Evolutionary conservation across 176 grass and related monocot genomes (phyloP), one percentile per base, ranked within the genome.

Genomic region (Avena insularis): DNA sequence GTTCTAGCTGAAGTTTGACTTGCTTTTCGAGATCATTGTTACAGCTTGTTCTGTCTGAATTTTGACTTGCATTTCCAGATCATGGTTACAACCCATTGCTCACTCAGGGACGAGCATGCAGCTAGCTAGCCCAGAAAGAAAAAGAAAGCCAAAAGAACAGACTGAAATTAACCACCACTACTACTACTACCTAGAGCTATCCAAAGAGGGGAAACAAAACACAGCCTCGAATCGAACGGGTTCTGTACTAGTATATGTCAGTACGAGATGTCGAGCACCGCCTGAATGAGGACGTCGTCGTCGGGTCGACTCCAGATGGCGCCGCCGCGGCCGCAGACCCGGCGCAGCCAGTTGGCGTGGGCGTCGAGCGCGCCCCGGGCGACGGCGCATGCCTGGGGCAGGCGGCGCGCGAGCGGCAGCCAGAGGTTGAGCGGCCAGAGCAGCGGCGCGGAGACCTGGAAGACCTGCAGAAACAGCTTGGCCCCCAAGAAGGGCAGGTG

Each of bases 391-490:
- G 83, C 83, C 69, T 85, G 82, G 0, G 88, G 88, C 1, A 89
- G 69, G 78, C 81, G 69, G 60, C 88, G 83, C 36, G 77, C 49
- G 1, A 56, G 66, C 35, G 83, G 83, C 60, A 82, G 17, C 70
- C 77, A 85, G 17, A 86, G 50, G 88, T 70, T 68, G 40, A 82
- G 70, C 78, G 76, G 84, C 64, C 76, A 48, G n/a, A 71, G 76
- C 65, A 79, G 53, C 76, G 59, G 88, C 77, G 77, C 76, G 48
- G 88, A 82, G 23, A 90, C 36, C 36, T 90, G 59, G 83, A 85
- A 80, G 59, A 82, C 21, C 78, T 85, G 83, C 69, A 85, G 20
- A 8, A 90, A 17, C 0, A 70, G 78, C 59, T 53, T 76, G 49
- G 70, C 88, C 70, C 48, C 88, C 23, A 16, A 70, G 77, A 90